These are phyloP conservation scores for Rosa hybrid DNA, from an alignment of 331 rosid species.

Conservation along the genomic window DNA sequence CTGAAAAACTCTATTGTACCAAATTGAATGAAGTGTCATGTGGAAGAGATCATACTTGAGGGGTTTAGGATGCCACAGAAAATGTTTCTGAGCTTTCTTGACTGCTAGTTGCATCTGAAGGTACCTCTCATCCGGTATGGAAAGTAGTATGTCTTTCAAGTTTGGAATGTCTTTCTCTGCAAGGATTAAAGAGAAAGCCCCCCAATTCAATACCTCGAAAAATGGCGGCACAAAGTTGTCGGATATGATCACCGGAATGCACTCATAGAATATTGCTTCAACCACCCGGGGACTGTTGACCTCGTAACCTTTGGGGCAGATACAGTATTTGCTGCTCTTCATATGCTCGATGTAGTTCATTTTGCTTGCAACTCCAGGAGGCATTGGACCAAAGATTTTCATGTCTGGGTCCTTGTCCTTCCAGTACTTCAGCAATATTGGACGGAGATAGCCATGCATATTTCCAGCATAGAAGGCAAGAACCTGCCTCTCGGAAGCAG, in stretches of 20 bases:
- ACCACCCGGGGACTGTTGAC: constrained; percentile 91
- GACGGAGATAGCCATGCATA: constrained; percentile 81
- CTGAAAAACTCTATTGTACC: constrained; percentile 92
- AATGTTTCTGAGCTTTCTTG: constrained; percentile 81
- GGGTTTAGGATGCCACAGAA: constrained; percentile 85
- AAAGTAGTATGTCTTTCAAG: constrained; percentile 64
- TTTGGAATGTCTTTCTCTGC: constrained; percentile 84
- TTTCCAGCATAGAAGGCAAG: constrained; percentile 91
- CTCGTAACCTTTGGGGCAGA: constrained; percentile 96
- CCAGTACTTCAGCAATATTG: constrained; percentile 73
- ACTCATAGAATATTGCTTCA: constrained; percentile 85
- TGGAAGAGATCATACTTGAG: constrained; percentile 86
- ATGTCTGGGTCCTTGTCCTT: constrained; percentile 75
- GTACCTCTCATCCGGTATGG: constrained; percentile 73
- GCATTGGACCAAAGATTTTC: constrained; percentile 85
- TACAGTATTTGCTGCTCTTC: constrained; percentile 91
- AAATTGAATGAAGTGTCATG: constrained; percentile 94
- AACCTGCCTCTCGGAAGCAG: constrained; percentile 62
- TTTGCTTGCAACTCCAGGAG: constrained; percentile 76
- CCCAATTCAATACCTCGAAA: constrained; percentile 92
- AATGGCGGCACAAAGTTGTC: constrained; percentile 94
- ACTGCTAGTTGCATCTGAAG: constrained; percentile 74
- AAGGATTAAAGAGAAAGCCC: constrained; percentile 73
- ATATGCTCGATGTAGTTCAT: constrained; percentile 82
- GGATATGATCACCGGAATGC: constrained; percentile 94